Evolutionary conservation across 1,284 basidiomycete genomes (phyloP), one percentile per base, ranked within the genome.

Genomic region (Fomitiporia mediterranea): DNA sequence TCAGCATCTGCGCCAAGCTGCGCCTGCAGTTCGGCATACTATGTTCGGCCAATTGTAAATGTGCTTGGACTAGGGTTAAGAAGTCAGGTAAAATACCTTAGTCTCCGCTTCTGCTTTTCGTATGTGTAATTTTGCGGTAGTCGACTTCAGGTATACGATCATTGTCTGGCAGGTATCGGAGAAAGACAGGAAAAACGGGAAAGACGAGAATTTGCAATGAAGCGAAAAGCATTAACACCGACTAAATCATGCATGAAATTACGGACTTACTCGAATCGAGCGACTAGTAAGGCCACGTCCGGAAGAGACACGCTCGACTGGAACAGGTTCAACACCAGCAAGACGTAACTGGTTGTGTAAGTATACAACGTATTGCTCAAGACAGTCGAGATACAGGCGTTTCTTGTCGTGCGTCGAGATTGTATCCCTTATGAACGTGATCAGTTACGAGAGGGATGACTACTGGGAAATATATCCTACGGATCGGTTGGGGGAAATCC

Each of bases 361-460:
- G 63, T 80, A 85, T 21, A 76, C 63, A 17, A 87, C 78, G 65
- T 89, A 89, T 56, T 83, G 76, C 62, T 89, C 86, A 4, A 89
- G 68, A 62, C 82, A 84, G 63, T 85, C 83, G 23, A 89, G 73
- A 63, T 88, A 86, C 59, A 83, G 76, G 1, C 86, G 71, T 63
- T 88, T 89, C 66, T 87, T 87, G 63, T 89, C 86, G 63, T 89
- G 86, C 4, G 83, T 83, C 2, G 86, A 83, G 56, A 89, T 84
- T 13, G 74, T 74, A 55, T 87, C 85, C 0, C 83, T 85, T 42
- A 25, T 28, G 23, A 38, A 53, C 53, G 27, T 37, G 21, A 27
- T 38, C 11, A 55, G 57, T 17, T 17, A n/a, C 7, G 27, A 52
- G 34, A n/a, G 25, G 2, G n/a, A 19, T 15, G 11, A n/a, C 30